These are phyloP conservation scores for Pestalotiopsis sp. DNA, from an alignment of 2,329 filamentous ascomycete genomes.

Conservation along the genomic window DNA sequence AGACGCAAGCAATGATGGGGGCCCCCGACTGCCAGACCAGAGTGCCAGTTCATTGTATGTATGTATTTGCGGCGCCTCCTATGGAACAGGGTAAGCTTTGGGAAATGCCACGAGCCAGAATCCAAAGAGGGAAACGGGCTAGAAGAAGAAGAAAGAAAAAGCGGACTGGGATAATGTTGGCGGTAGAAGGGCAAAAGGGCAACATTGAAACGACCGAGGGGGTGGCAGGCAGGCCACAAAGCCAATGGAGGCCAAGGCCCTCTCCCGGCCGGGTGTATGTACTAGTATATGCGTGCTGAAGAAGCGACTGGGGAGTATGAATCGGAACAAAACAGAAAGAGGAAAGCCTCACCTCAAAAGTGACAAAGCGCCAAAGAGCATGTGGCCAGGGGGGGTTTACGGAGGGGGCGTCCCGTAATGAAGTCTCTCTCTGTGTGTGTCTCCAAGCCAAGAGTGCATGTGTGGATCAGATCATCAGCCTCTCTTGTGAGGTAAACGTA, in stretches of 20 bases:
- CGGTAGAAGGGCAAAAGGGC: not conserved
- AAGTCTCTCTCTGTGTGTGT: no score
- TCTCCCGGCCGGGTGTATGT: not conserved
- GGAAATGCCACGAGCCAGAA: conserved; percentile 11
- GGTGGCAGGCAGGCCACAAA: not conserved
- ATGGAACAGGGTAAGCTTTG: not conserved
- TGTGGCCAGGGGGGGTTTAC: not conserved
- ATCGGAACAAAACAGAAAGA: not conserved
- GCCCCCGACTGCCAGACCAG: not conserved
- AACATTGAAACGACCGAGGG: not conserved
- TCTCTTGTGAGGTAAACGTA: no score
- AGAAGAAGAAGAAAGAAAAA: not conserved
- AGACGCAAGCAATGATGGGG: not conserved
- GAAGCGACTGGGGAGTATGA: not conserved
- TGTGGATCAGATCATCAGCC: no score
- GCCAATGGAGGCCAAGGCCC: not conserved
- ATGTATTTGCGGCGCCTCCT: not conserved
- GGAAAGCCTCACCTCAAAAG: not conserved
- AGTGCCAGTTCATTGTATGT: not conserved
- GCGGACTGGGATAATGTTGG: not conserved
- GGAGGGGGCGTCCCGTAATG: no score
- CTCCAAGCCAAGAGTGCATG: no score
- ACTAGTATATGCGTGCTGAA: not conserved
- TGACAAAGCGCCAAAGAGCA: not conserved
- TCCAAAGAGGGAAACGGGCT: conserved; percentile 5